Percentiles rank a stretch among this genome's conserved stretches.
Evolutionary conservation across 2,329 filamentous ascomycete genomes (phyloP).

Genomic region (Xylariaceae sp.): DNA sequence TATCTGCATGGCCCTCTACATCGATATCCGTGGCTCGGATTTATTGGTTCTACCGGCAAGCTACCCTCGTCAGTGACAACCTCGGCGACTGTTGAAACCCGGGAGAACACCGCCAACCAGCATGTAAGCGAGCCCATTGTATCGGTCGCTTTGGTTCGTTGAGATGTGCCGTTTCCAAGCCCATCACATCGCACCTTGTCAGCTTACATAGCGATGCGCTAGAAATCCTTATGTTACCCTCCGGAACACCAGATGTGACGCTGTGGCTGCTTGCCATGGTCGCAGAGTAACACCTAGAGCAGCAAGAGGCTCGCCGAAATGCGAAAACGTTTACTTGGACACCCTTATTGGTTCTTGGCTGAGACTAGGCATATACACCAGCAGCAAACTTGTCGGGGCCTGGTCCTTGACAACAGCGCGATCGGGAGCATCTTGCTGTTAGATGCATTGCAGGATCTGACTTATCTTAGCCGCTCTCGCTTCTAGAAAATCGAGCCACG

Average conservation of each 20-base stretch:
- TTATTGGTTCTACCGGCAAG: constrained; percentile 29
- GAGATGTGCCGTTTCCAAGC: constrained; percentile 24
- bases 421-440: constrained; percentile 31
- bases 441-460: constrained; percentile 37
- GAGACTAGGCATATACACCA: constrained; percentile 16
- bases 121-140: constrained; percentile 30
- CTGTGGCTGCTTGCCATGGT: constrained; percentile 34
- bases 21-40: constrained; percentile 31
- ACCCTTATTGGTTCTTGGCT: constrained; percentile 19
- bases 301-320: constrained; percentile 6
- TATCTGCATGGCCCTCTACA: constrained; percentile 26
- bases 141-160: constrained; percentile 22
- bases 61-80: constrained; percentile 27
- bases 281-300: constrained; percentile 20
- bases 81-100: constrained; percentile 33
- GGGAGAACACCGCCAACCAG: constrained; percentile 28
- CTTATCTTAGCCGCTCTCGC: constrained; percentile 30
- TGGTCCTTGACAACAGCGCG: constrained; percentile 33
- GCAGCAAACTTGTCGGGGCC: constrained; percentile 23
- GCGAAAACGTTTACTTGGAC: constrained; percentile 11
- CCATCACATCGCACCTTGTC: constrained; percentile 26
- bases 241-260: constrained; percentile 28
- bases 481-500: constrained; percentile 30
- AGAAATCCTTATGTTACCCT: constrained; percentile 32
- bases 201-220: constrained; percentile 30